Evolutionary conservation across 2,329 filamentous ascomycete genomes (phyloP).

Genomic region (Fusarium fracticaudum): DNA sequence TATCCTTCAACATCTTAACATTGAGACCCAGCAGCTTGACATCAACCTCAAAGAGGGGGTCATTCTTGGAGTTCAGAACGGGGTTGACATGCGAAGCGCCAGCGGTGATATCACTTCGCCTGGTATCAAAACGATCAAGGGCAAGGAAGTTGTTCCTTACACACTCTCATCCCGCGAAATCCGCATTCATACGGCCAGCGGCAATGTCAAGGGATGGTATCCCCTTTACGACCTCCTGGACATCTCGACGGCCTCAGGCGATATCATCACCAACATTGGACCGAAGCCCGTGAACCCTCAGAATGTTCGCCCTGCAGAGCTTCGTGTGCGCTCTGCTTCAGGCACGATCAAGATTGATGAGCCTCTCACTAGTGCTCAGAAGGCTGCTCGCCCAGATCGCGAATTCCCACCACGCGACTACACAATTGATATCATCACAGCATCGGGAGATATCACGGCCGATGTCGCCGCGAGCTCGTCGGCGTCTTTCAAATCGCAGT

Average conservation of each 20-base stretch:
- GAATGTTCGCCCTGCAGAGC: conserved; percentile 50
- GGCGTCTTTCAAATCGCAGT: conserved; percentile 51
- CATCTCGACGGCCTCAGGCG: conserved; percentile 57
- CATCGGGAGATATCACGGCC: conserved; percentile 56
- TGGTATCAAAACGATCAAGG: conserved; percentile 38
- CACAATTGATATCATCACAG: conserved; percentile 54
- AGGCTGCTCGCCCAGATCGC: conserved; percentile 27
- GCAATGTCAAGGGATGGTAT: conserved; percentile 58
- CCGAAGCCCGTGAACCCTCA: conserved; percentile 52
- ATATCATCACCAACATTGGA: conserved; percentile 52
- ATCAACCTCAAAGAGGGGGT: conserved; percentile 54
- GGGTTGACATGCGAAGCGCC: conserved; percentile 48
- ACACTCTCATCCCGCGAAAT: conserved; percentile 55
- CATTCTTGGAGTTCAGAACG: conserved; percentile 45
- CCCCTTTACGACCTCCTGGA: conserved; percentile 61
- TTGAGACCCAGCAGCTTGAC: conserved; percentile 53
- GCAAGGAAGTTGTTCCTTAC: conserved; percentile 47
- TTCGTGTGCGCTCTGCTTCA: conserved; percentile 56
- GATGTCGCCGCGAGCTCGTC: conserved; percentile 52
- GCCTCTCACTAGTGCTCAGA: conserved; percentile 46
- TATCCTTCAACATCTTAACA: conserved; percentile 49
- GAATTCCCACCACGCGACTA: conserved; percentile 59
- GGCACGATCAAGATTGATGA: conserved; percentile 55
- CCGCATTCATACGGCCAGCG: conserved; percentile 54
- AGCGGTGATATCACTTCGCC: conserved; percentile 53